Base-by-base conservation (phyloP, 352 stramenopile genomes). In the Phytophthora sp. region DNA sequence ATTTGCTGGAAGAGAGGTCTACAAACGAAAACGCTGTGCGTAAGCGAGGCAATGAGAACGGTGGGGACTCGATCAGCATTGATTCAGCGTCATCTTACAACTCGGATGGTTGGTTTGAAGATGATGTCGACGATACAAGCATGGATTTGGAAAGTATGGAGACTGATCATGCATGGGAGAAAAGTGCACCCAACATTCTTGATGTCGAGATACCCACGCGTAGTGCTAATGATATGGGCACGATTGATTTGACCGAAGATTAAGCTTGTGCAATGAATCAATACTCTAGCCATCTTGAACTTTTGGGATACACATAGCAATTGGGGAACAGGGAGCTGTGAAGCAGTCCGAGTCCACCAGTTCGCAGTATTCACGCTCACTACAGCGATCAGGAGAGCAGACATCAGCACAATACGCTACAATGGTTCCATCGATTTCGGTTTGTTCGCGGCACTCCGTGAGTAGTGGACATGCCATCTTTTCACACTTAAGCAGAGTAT, bases 381-480 rank as follows among this genome's bases (percentile, higher is more conserved):
- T 67, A 38, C 81, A 90, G 27, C 76, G 78, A 20, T 89, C 78
- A 0, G 63, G 41, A 1, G 74, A 76, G 51, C 78, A 88, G 0
- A 88, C 58, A 21, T 88, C 81, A 1, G 67, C 76, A 51, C 78
- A 89, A 54, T 81, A 84, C 7, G 78, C 69, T 4, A 77, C 53
- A 1, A 74, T 54, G 12, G 44, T 50, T 7, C 41, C 48, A 13
- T 73, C 62, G 1, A 26, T 12, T 24, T 74, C 55, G 7, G 7
- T 51, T 38, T 84, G 68, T 21, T 87, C 64, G 7, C 50, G 63
- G 26, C 77, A 88, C 30, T 80, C 69, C 0, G 74, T 79, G 66
- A 76, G 77, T 18, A 43, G 52, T 0, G 76, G 76, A 34, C 77
- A 89, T 9, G 80, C 82, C 61, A 82, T 71, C 4, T 55, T 80